phyloP scores from a whole-genome alignment of 192 early-diverging fungal species.

The Geranomyces michiganensis region DNA sequence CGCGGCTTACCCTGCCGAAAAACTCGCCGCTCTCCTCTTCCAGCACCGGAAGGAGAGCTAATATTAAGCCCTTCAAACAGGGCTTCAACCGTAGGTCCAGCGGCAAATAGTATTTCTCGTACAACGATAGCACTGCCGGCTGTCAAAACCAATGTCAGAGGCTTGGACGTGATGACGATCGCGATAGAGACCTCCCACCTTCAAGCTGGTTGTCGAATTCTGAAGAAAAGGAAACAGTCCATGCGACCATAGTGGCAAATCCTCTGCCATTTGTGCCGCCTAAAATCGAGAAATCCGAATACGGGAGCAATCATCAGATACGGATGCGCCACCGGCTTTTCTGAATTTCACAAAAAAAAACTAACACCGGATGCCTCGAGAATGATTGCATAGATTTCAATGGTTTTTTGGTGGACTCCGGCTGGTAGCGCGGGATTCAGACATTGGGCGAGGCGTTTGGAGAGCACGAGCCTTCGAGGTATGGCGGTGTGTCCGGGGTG shows the following conservation, averaged over 20 bases:
- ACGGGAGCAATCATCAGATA: too few relatives aligned
- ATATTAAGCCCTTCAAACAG: slow-evolving; percentile 76
- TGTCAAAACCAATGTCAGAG: slow-evolving; percentile 30
- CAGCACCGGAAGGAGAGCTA: slow-evolving; percentile 78
- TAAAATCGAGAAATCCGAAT: slow-evolving; percentile 31
- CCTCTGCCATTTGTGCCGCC: slow-evolving; percentile 73
- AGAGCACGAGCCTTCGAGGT: slow-evolving; percentile 82
- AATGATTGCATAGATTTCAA: slow-evolving; percentile 84
- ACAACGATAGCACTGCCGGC: slow-evolving; percentile 79
- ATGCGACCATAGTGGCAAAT: slow-evolving; percentile 83
- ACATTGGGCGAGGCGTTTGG: slow-evolving; percentile 91
- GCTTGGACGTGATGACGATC: neutral
- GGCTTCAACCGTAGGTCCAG: slow-evolving; percentile 71
- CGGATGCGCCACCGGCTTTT: too few relatives aligned
- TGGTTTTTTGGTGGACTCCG: slow-evolving; percentile 92
- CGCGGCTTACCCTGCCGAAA: slow-evolving; percentile 65
- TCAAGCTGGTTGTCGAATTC: slow-evolving; percentile 77
- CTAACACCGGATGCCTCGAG: slow-evolving; percentile 63
- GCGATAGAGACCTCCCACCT: slow-evolving; percentile 39
- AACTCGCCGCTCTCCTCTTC: slow-evolving; percentile 90
- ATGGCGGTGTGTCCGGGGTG: slow-evolving; percentile 74
- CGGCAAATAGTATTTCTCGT: slow-evolving; percentile 76
- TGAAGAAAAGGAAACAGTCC: slow-evolving; percentile 92
- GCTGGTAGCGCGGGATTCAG: slow-evolving; percentile 93
- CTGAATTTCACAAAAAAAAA: too few relatives aligned